phyloP scores from a whole-genome alignment of 2,329 filamentous ascomycete species.

The Pseudopithomyces chartarum region DNA sequence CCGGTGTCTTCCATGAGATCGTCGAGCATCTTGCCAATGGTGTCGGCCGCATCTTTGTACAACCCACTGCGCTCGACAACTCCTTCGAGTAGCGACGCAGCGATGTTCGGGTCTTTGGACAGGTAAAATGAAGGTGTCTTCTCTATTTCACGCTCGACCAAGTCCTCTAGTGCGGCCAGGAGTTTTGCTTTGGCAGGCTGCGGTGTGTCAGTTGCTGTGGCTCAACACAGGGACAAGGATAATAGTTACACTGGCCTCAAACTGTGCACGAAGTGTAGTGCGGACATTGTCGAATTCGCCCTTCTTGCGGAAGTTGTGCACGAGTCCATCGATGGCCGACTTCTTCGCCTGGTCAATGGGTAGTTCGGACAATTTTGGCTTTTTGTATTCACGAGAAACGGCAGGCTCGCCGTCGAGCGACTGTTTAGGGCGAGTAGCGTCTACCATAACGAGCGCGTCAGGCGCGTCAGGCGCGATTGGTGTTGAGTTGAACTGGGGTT shows the following conservation, averaged over 20 bases:
- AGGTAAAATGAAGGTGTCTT: conserved; percentile 70
- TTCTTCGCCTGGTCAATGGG: conserved; percentile 75
- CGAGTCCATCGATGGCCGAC: conserved; percentile 72
- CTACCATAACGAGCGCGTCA: conserved; percentile 38
- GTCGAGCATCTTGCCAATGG: conserved; percentile 71
- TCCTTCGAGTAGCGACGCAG: conserved; percentile 76
- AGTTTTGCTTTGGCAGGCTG: conserved; percentile 74
- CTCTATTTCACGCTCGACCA: conserved; percentile 76
- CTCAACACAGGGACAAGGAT: background rate
- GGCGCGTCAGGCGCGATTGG: background rate
- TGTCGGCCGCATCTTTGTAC: conserved; percentile 72
- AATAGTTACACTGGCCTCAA: conserved; percentile 67
- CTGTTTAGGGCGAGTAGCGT: conserved; percentile 34
- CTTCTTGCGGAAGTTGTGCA: conserved; percentile 86
- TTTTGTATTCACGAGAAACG: conserved; percentile 52
- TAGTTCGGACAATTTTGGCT: conserved; percentile 75
- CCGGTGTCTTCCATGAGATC: conserved; percentile 64
- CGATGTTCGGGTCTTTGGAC: conserved; percentile 74
- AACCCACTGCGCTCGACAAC: conserved; percentile 77
- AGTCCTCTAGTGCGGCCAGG: conserved; percentile 67
- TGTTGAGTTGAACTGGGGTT: background rate
- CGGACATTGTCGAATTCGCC: conserved; percentile 80
- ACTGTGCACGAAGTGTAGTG: conserved; percentile 77
- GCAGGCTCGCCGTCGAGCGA: conserved; percentile 34
- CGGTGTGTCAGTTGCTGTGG: conserved; percentile 1